phyloP scores from a whole-genome alignment of 2,329 filamentous ascomycete genomes.

The Colletotrichum simmondsii region DNA sequence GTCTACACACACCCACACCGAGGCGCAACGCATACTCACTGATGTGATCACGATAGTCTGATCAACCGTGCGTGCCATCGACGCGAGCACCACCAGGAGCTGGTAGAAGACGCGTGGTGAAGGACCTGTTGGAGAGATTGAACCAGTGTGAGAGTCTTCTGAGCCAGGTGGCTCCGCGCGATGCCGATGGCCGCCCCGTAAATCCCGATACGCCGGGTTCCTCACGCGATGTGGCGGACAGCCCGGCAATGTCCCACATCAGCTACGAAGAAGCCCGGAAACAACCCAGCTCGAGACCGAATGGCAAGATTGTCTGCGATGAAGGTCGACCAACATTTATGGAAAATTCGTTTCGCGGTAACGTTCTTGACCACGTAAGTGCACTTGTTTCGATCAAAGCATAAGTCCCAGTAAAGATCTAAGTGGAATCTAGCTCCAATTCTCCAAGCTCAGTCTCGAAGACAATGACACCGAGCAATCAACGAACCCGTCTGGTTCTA shows the following conservation, averaged over 20 bases:
- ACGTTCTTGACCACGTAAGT: constrained; percentile 66
- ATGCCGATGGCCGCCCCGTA: constrained; percentile 2
- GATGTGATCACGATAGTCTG: constrained; percentile 61
- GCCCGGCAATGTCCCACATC: constrained; percentile 13
- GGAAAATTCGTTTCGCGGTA: constrained; percentile 64
- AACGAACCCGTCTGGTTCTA: background rate
- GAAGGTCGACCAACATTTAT: constrained; percentile 66
- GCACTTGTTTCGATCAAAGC: background rate
- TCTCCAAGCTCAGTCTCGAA: constrained; percentile 2
- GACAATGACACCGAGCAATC: background rate
- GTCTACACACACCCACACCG: background rate
- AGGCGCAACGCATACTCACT: constrained; percentile 47
- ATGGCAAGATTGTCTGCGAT: constrained; percentile 63
- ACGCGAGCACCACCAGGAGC: constrained; percentile 20
- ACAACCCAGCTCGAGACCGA: constrained; percentile 4
- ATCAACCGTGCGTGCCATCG: constrained; percentile 23
- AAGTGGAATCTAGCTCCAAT: constrained; percentile 6
- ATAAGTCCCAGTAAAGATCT: background rate
- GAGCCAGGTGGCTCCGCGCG: constrained; percentile 21
- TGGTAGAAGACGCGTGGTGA: constrained; percentile 12
- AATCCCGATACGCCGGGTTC: background rate
- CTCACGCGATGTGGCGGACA: background rate
- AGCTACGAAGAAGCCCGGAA: constrained; percentile 27
- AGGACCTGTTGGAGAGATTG: constrained; percentile 20
- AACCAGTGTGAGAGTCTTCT: constrained; percentile 23